These are phyloP conservation scores for Phragmites australis DNA, from an alignment of 176 grass and related monocot genomes.

Conservation along the genomic window DNA sequence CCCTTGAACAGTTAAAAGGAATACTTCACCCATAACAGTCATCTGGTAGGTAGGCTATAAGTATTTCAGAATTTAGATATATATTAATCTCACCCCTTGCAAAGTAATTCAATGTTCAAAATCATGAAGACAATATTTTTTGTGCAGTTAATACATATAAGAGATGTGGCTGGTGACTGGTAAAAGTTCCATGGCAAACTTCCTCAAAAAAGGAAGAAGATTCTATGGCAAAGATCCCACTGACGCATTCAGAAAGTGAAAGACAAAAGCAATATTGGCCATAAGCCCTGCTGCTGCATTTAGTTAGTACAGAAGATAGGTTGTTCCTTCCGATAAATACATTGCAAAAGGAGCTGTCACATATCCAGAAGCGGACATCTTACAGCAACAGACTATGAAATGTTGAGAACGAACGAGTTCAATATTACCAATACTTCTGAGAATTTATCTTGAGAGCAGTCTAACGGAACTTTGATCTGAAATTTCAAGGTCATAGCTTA, in stretches of 20 bases:
- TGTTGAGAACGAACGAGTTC: background rate
- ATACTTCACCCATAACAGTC: slow-evolving; percentile 1
- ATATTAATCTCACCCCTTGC: background rate
- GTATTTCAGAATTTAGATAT: slow-evolving; percentile 6
- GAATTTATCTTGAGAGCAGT: background rate
- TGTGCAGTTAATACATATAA: background rate
- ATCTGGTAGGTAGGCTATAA: background rate
- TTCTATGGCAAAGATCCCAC: too few species aligned
- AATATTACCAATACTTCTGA: background rate
- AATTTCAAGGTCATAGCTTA: background rate
- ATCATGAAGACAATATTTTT: background rate
- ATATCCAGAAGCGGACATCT: background rate
- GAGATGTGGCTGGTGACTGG: background rate
- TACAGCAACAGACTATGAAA: background rate
- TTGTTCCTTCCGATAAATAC: background rate
- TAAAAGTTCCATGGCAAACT: background rate
- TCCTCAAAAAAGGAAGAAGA: too few species aligned
- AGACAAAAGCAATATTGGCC: background rate
- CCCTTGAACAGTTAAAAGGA: background rate
- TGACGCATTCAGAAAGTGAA: too few species aligned
- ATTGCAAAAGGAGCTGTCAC: background rate
- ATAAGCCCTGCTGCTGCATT: background rate
- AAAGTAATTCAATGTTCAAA: slow-evolving; percentile 8
- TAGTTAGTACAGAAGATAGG: background rate
- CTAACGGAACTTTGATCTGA: background rate